Conservation (phyloP, 1,139 yeast species). For the Saccharomyces pastorianus region DNA sequence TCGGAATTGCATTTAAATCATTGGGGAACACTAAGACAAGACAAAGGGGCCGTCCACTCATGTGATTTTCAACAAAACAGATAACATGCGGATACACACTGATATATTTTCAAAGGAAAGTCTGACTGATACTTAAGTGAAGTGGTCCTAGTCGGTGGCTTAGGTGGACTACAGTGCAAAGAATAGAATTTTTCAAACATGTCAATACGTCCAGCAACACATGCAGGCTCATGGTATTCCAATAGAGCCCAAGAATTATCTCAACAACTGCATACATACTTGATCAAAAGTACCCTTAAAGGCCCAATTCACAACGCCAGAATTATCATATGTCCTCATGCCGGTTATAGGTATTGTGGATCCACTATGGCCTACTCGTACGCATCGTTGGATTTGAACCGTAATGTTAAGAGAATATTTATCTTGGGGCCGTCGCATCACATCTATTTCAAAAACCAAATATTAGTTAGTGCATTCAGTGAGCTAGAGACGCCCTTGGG, state of each 20-base stretch:
- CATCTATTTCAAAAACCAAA: constrained; percentile 61
- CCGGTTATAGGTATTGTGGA: constrained; percentile 85
- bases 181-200: constrained; percentile 6
- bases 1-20: background rate
- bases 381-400: constrained; percentile 49
- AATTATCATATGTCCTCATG: constrained; percentile 62
- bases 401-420: constrained; percentile 50
- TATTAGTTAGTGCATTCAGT: constrained; percentile 47
- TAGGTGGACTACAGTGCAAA: background rate
- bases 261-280: constrained; percentile 42
- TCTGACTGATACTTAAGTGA: background rate
- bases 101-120: background rate
- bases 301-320: constrained; percentile 48
- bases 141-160: background rate
- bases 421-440: constrained; percentile 92
- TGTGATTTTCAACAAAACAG: background rate
- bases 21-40: background rate
- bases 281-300: constrained; percentile 30
- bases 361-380: constrained; percentile 70
- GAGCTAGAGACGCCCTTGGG: constrained; percentile 80
- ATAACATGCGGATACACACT: background rate
- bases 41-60: background rate
- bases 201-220: constrained; percentile 58
- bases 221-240: constrained; percentile 86
- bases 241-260: constrained; percentile 38